Conservation (phyloP, 1,139 yeast species). For the Diutina catenulata region DNA sequence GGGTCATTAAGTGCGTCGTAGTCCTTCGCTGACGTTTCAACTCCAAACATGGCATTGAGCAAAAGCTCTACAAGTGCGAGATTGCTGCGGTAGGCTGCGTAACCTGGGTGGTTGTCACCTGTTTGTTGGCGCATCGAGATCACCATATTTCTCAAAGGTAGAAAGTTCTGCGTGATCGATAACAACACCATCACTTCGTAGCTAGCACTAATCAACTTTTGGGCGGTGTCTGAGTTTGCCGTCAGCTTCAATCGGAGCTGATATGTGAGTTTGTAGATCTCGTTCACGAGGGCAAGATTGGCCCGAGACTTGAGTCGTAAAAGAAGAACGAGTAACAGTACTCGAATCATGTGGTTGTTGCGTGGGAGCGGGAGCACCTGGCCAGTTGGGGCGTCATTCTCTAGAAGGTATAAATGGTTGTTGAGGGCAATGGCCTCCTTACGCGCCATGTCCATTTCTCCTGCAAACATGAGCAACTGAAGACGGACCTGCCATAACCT, state of each 20-base stretch:
- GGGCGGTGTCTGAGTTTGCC: not conserved
- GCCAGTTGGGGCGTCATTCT: conserved; percentile 12
- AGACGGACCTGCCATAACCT: conserved; percentile 30
- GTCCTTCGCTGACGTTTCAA: not conserved
- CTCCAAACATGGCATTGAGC: conserved; percentile 6
- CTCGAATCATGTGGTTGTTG: conserved; percentile 15
- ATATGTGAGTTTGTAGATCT: conserved; percentile 28
- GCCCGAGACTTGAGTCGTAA: conserved; percentile 29
- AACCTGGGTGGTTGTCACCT: not conserved
- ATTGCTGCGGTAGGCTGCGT: conserved; percentile 6
- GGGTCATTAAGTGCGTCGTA: not conserved
- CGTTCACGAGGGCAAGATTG: conserved; percentile 24
- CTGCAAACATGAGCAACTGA: conserved; percentile 19
- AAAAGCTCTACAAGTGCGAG: conserved; percentile 7
- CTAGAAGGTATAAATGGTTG: conserved; percentile 23
- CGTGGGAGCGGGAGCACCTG: conserved; percentile 27
- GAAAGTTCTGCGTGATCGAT: not conserved
- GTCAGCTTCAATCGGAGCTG: conserved; percentile 19
- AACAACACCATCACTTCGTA: conserved; percentile 2
- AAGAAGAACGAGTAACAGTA: conserved; percentile 18
- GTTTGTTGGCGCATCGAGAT: not conserved
- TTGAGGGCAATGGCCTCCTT: conserved; percentile 28
- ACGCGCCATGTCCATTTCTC: conserved; percentile 21
- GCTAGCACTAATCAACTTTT: not conserved
- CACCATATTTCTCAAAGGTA: not conserved